Conservation (phyloP, 1,284 basidiomycete species). For the Vanrija sp. region DNA sequence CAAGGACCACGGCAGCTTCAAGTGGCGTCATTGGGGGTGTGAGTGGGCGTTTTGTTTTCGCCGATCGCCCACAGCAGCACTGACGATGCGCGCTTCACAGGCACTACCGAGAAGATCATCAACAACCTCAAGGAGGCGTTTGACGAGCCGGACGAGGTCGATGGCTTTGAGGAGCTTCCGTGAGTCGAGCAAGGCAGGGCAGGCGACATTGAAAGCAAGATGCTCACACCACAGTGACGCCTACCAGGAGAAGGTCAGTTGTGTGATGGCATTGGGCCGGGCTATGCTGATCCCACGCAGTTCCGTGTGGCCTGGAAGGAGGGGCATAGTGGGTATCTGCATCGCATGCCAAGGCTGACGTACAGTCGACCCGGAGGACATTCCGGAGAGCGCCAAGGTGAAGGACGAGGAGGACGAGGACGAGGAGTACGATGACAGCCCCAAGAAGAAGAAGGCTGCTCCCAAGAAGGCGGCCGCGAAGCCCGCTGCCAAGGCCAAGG, state of each 20-base stretch:
- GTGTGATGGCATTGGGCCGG: slow-evolving; percentile 21
- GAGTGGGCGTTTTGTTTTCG: slow-evolving; percentile 10
- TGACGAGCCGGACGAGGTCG: slow-evolving; percentile 55
- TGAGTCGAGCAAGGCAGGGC: slow-evolving; percentile 8
- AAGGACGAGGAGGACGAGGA: slow-evolving; percentile 9
- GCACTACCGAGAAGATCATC: slow-evolving; percentile 65
- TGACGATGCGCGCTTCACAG: slow-evolving; percentile 55
- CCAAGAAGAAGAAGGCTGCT: slow-evolving; percentile 7
- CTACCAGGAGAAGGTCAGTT: slow-evolving; percentile 52
- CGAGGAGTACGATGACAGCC: slow-evolving; percentile 18
- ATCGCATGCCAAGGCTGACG: neutral
- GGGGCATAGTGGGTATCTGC: slow-evolving; percentile 52
- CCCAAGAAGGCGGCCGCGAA: slow-evolving; percentile 1
- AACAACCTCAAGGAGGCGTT: slow-evolving; percentile 67
- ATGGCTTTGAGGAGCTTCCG: slow-evolving; percentile 48
- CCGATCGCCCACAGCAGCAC: slow-evolving; percentile 57
- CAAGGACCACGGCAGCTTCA: slow-evolving; percentile 64
- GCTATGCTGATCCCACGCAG: slow-evolving; percentile 20
- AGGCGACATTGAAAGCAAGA: neutral
- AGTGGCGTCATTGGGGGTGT: slow-evolving; percentile 49
- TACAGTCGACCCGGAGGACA: slow-evolving; percentile 67
- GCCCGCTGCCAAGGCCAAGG: neutral
- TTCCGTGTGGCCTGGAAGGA: slow-evolving; percentile 65
- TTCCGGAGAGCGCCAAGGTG: slow-evolving; percentile 63
- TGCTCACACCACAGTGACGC: slow-evolving; percentile 18